Evolutionary conservation across 345 rosid genomes (phyloP).

Genomic region (Brassica nigra): DNA sequence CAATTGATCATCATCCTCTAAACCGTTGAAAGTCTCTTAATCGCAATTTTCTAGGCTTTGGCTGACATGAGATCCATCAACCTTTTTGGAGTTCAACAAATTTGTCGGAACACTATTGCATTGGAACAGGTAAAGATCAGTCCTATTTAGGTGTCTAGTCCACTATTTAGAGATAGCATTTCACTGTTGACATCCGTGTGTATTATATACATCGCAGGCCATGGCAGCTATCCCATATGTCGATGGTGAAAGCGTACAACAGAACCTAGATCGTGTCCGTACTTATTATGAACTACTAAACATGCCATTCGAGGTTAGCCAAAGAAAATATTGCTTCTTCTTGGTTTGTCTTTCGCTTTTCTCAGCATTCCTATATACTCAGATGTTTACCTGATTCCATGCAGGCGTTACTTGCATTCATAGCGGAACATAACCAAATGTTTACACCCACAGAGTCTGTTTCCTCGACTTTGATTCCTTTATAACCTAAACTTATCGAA

Average conservation of each 20-base stretch:
- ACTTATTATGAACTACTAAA: slow-evolving; percentile 87
- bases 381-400: neutral
- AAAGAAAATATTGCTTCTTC: neutral
- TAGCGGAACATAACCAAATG: slow-evolving; percentile 68
- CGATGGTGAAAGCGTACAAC: slow-evolving; percentile 71
- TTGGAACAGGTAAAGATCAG: slow-evolving; percentile 77
- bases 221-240: slow-evolving; percentile 90
- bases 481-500: neutral
- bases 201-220: slow-evolving; percentile 56
- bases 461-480: neutral
- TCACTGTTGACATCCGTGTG: slow-evolving; percentile 1
- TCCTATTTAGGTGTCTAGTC: neutral
- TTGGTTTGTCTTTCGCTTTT: slow-evolving; percentile 5
- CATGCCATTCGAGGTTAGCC: slow-evolving; percentile 89
- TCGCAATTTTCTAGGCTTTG: slow-evolving; percentile 60
- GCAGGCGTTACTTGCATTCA: slow-evolving; percentile 91
- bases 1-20: slow-evolving; percentile 6
- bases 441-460: slow-evolving; percentile 78
- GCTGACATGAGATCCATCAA: slow-evolving; percentile 81
- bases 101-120: slow-evolving; percentile 94
- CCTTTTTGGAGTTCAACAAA: slow-evolving; percentile 98
- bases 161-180: neutral
- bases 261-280: slow-evolving; percentile 83
- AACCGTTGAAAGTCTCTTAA: neutral
- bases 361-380: slow-evolving; percentile 1